Evolutionary conservation across 257 asterid genomes (phyloP).

Genomic region (Capsicum chinense): DNA sequence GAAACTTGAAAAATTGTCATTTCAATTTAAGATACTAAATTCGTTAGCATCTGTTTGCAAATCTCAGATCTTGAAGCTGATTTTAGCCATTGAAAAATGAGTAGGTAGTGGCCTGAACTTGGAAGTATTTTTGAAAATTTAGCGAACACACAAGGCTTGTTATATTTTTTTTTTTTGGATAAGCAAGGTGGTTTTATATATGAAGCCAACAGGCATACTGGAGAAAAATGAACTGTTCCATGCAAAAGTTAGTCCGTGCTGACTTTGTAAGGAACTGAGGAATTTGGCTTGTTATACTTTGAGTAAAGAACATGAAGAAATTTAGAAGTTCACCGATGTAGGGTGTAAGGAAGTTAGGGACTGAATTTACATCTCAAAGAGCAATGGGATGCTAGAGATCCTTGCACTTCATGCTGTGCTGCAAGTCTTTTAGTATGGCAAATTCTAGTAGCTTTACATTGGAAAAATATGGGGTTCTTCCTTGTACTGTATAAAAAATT

Average conservation of each 20-base stretch:
- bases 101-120: neutral
- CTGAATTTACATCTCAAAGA: neutral
- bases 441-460: neutral
- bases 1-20: neutral
- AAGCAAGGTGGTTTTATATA: neutral
- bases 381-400: slow-evolving; percentile 8
- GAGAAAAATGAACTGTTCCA: neutral
- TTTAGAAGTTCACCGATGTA: neutral
- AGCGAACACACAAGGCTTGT: neutral
- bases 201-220: neutral
- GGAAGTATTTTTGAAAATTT: neutral
- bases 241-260: neutral
- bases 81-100: slow-evolving; percentile 18
- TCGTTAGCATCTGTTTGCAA: slow-evolving; percentile 8
- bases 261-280: neutral
- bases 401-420: neutral
- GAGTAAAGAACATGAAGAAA: slow-evolving; percentile 8
- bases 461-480: neutral
- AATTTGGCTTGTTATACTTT: slow-evolving; percentile 2
- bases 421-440: neutral
- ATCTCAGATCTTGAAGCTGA: slow-evolving; percentile 9
- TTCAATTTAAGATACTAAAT: neutral
- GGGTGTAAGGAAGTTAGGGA: neutral
- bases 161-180: neutral
- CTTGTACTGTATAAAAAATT: neutral